Base-by-base conservation (phyloP, 805 yeast genomes). In the Zygosaccharomyces bailii region DNA sequence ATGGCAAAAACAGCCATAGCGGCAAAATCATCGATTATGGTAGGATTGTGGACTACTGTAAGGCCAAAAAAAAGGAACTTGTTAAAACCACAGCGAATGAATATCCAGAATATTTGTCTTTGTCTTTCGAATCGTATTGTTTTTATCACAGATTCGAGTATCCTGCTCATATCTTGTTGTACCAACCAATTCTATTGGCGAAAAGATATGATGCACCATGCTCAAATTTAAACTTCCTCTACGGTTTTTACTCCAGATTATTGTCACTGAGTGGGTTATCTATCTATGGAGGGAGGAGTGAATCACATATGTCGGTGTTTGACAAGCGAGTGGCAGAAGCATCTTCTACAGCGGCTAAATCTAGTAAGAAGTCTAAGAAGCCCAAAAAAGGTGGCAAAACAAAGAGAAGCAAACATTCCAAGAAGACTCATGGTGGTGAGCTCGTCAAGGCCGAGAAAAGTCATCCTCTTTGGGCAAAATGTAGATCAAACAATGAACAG, bases 61-160 rank as follows among this genome's bases (percentile, higher is more conserved):
- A 57, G 37, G 41, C 45, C n/a, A 58, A 59, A 24, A 56, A 57
- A 21, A 48, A 42, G 33, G 54, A 52, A 16, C 42, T 62, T 17
- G 54, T 54, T 10, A 50, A 49, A 6, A 50, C 55, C 3, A 56
- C 61, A 1, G 55, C 53, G 9, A 61, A 52, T 40, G 65, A 62
- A 46, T 59, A 63, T 45, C 66, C 67, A 1, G 66, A 61, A 39
- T 61, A 55, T 51, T 48, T 64, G 34, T 52, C 63, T 1, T 34
- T 64, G 17, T 60, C 66, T 11, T 64, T 62, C 50, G 68, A 64
- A 49, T 53, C 65, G n/a, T 64, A 64, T 44, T 64, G 65, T 44
- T 64, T 63, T 43, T 61, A 59, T 34, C 65, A 64, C 30, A 53
- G 59, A 27, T 53, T 61, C 29, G 67, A 60, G 40, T 63, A 52